phyloP scores from a whole-genome alignment of 2,329 filamentous ascomycete species.

The Mycosphaerella sp. region DNA sequence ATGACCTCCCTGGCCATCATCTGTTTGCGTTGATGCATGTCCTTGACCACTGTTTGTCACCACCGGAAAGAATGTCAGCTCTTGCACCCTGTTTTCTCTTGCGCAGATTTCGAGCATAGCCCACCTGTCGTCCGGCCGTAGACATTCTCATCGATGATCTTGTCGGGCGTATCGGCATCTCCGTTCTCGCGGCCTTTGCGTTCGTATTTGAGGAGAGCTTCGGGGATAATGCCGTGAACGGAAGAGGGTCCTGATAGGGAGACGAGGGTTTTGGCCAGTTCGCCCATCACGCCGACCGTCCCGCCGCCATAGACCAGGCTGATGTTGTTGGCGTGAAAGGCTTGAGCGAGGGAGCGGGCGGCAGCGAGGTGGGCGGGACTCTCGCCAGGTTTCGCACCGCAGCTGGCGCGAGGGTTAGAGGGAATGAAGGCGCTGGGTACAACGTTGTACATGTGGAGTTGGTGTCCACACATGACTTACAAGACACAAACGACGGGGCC shows the following conservation, averaged over 20 bases:
- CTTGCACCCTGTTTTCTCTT: too few relatives aligned
- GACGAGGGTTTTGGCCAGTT: conserved; percentile 80
- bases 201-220: conserved; percentile 57
- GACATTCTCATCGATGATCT: conserved; percentile 54
- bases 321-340: conserved; percentile 70
- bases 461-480: conserved; percentile 38
- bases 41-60: conserved; percentile 78
- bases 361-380: conserved; percentile 69
- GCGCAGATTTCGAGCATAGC: conserved; percentile 41
- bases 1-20: conserved; percentile 89
- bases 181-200: conserved; percentile 12
- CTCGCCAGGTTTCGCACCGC: conserved; percentile 70
- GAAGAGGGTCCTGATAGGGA: conserved; percentile 69
- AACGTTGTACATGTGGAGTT: not conserved
- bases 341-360: conserved; percentile 65
- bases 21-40: conserved; percentile 95
- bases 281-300: conserved; percentile 92
- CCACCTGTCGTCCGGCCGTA: conserved; percentile 87
- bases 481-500: conserved; percentile 79
- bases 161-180: conserved; percentile 39
- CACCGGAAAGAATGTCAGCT: too few relatives aligned
- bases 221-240: conserved; percentile 91
- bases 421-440: conserved; percentile 1
- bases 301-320: conserved; percentile 90
- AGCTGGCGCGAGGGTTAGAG: conserved; percentile 44